A percentile compares a stretch with the other conserved stretches of the same genome.
Evolutionary conservation across 2,329 filamentous ascomycete genomes (phyloP).

Genomic region (Penicillium italicum): DNA sequence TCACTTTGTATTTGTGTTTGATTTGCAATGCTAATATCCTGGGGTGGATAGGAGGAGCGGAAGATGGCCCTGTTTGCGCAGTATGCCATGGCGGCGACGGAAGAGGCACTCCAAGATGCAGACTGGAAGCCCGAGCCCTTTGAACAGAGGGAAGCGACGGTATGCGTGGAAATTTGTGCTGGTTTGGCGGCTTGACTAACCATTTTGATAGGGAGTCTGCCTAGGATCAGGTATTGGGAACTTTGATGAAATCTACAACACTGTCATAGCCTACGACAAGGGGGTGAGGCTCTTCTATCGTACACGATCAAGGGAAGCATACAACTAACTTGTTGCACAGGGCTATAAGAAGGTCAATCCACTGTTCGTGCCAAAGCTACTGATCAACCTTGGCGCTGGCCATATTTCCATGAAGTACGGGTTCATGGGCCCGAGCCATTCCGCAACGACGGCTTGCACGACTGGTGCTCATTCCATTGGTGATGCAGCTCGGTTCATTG

Average conservation of each 20-base stretch:
- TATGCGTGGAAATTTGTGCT: constrained; percentile 31
- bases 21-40: neutral
- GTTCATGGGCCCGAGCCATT: constrained; percentile 85
- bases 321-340: constrained; percentile 43
- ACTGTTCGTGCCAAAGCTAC: constrained; percentile 83
- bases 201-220: constrained; percentile 66
- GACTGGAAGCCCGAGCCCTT: constrained; percentile 63
- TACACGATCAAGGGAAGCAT: neutral
- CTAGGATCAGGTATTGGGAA: constrained; percentile 95
- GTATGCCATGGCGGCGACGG: constrained; percentile 80
- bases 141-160: constrained; percentile 68
- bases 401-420: constrained; percentile 92
- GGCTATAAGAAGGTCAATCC: constrained; percentile 92
- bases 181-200: neutral
- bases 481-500: constrained; percentile 87
- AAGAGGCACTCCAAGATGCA: constrained; percentile 82
- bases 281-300: constrained; percentile 52
- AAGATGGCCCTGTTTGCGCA: constrained; percentile 91
- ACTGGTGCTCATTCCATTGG: constrained; percentile 93
- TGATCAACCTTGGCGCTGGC: constrained; percentile 93
- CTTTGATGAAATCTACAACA: constrained; percentile 83
- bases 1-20: neutral
- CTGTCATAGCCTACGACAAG: constrained; percentile 70
- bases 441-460: constrained; percentile 90
- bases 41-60: constrained; percentile 55